Base-by-base conservation (phyloP, 2,329 filamentous ascomycete genomes). In the Corinectria fuckeliana region DNA sequence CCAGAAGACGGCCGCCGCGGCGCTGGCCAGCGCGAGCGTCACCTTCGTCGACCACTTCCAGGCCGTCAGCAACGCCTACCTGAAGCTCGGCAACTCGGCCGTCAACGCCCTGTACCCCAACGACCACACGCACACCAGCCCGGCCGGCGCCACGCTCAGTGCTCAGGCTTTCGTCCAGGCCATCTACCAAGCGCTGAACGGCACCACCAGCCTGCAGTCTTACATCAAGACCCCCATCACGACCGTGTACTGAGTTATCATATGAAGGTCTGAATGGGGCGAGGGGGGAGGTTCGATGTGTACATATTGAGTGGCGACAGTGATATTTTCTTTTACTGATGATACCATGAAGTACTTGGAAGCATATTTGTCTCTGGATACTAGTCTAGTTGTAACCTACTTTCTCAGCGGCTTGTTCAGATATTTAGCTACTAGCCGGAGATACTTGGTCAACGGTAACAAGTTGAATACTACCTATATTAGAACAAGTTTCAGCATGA, bases 101-200 rank as follows among this genome's bases (percentile, higher is more conserved):
- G 83, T 87, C 23, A 81, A 87, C 69, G 74, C 76, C 0, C 78
- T 81, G 61, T 90, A 82, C 61, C 84, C 86, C 0, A 78, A 79
- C 18, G 86, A 88, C 65, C 86, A 89, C 71, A 89, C 86, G 0
- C 87, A 89, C 71, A 88, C 86, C 2, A 82, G 80, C 50, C 76
- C 83, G 0, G 76, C 74, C 25, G 82, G 85, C n/a, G 85, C 87
- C 1, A 77, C 84, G 59, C 74, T 82, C 4, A 82, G 85, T 52
- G 81, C 85, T 0, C 77, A 83, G 65, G 81, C 83, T 5, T 89
- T 88, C 66, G 81, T 60, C 1, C 71, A 74, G 50, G 72, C 72
- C 13, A 65, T 74, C 23, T 61, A 63, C 10, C 61, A 73, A 61
- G 64, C 69, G 50, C 34, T 74, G 57, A 74, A 74, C 38, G 72